Evolutionary conservation across 345 rosid genomes (phyloP), one percentile per base, ranked within the genome.

Genomic region (Heritiera fomes): DNA sequence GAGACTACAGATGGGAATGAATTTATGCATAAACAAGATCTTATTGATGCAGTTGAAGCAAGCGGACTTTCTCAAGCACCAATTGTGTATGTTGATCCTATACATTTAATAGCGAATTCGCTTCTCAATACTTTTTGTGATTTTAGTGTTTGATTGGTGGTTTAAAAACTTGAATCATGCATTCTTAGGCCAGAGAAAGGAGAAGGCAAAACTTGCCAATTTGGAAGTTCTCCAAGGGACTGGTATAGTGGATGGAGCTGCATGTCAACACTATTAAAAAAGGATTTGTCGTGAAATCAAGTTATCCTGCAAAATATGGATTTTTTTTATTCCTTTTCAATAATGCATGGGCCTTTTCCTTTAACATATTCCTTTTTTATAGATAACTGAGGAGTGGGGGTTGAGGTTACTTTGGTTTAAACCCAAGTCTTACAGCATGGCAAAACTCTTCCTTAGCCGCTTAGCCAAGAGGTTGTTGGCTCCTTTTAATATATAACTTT

Each of bases 221-320:
- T 92, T 82, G 95, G 95, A 81, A 87, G 81, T 85, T 91, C 98
- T 77, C 65, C 88, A 55, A 91, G 90, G 83, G 97, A 91, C 78
- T 92, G 97, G 97, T 94, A 94, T 78, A 90, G 84, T 75, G 98
- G 98, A 84, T 95, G 99, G 99, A 93, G 82, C 84, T 94, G 97
- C 87, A 95, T 95, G 99, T 82, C 83, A 73, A 93, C 88, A 47
- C 85, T 94, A 86, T 92, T 82, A 83, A 85, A 4, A 95, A 90
- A 82, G 98, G 99, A 85, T 86, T 93, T 76, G 97, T 94, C 68
- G 94, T 87, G 77, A 95, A 90, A 85, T 92, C 94, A 38, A 94
- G 98, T 86, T 90, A 90, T 83, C 98, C 99, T 17, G 98, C 98
- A 78, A 95, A 92, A 98, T 95, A 87, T 59, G 82, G 79, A 53